Evolutionary conservation across 768 basidiomycete genomes (phyloP).

Genomic region (Termitomyces heimii): DNA sequence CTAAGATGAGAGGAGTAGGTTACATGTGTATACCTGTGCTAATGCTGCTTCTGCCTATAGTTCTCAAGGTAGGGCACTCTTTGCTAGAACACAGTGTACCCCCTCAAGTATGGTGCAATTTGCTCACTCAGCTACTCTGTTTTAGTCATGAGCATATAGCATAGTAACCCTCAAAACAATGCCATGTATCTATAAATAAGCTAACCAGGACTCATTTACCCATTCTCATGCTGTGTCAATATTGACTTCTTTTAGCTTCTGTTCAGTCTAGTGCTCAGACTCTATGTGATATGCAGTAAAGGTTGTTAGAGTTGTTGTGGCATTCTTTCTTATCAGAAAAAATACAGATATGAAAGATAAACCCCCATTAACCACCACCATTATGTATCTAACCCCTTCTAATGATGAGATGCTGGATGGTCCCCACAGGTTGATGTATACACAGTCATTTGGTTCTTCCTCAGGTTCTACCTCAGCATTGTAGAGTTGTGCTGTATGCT

Average conservation of each 20-base stretch:
- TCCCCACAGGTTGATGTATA: neutral
- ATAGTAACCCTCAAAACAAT: neutral
- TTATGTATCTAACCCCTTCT: neutral
- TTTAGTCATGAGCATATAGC: neutral
- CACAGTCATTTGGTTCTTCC: neutral
- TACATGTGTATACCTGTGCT: neutral
- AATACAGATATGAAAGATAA: neutral
- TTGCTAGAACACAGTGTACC: neutral
- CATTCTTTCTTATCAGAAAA: neutral
- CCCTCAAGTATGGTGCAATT: neutral
- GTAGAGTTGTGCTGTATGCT: neutral
- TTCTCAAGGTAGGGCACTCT: neutral
- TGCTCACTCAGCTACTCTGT: neutral
- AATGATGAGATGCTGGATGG: neutral
- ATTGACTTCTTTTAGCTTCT: neutral
- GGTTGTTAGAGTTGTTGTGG: neutral
- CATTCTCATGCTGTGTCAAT: neutral
- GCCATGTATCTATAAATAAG: neutral
- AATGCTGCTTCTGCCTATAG: neutral
- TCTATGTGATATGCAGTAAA: neutral
- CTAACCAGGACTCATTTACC: neutral
- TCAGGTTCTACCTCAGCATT: neutral
- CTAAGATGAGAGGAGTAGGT: neutral
- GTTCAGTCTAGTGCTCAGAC: neutral
- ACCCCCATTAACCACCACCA: neutral